phyloP scores from a whole-genome alignment of 140 eudicot species.

The Bidens hawaiensis region DNA sequence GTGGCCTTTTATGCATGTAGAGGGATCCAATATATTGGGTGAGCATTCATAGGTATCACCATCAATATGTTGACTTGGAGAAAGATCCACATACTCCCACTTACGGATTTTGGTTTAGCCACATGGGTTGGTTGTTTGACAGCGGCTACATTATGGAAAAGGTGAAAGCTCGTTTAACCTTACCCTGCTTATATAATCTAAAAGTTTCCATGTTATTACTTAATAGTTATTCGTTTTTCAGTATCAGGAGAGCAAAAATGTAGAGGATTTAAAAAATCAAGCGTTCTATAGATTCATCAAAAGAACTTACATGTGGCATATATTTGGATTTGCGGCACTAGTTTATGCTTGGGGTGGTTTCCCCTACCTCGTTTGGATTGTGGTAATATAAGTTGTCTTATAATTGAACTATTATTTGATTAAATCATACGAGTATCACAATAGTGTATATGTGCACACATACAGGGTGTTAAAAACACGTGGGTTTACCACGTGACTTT shows the following conservation, averaged over 20 bases:
- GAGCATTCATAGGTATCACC: slow-evolving; percentile 82
- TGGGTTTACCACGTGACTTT: slow-evolving; percentile 65
- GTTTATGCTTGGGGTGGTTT: slow-evolving; percentile 77
- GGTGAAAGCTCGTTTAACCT: slow-evolving; percentile 28
- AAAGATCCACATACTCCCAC: slow-evolving; percentile 83
- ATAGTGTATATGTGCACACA: background rate
- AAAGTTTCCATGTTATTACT: background rate
- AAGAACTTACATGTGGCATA: slow-evolving; percentile 55
- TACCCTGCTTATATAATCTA: background rate
- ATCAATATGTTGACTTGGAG: slow-evolving; percentile 69
- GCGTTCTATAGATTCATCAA: slow-evolving; percentile 59
- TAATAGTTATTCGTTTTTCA: slow-evolving; percentile 19
- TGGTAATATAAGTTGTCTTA: slow-evolving; percentile 30
- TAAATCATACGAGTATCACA: background rate
- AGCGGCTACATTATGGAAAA: slow-evolving; percentile 30
- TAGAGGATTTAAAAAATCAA: slow-evolving; percentile 51
- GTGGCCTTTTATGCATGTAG: slow-evolving; percentile 21
- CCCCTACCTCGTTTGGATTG: slow-evolving; percentile 76
- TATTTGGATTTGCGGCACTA: slow-evolving; percentile 49
- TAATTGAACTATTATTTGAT: background rate
- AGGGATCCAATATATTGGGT: slow-evolving; percentile 93
- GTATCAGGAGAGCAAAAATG: slow-evolving; percentile 67
- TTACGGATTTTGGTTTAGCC: slow-evolving; percentile 91
- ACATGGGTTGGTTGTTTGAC: slow-evolving; percentile 79
- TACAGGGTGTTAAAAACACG: slow-evolving; percentile 59